Evolutionary conservation across 345 rosid species (phyloP).

Genomic region (Draba incana): DNA sequence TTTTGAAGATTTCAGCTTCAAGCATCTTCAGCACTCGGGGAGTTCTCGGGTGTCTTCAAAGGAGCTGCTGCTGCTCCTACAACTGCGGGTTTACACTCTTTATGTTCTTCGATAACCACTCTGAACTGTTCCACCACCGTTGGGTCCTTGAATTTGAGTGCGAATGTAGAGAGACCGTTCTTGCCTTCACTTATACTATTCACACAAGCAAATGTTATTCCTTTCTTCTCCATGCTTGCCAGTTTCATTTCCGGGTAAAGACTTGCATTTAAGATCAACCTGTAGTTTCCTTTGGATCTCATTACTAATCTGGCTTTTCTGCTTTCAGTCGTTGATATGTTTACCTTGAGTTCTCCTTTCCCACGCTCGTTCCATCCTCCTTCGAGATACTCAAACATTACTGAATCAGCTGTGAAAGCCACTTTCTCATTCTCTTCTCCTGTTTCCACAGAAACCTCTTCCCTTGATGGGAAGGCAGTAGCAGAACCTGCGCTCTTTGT

Average conservation of each 20-base stretch:
- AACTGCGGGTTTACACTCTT: conserved; percentile 43
- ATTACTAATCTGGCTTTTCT: conserved; percentile 74
- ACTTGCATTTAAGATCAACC: conserved; percentile 85
- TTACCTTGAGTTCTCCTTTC: conserved; percentile 88
- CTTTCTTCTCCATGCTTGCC: conserved; percentile 84
- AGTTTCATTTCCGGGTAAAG: conserved; percentile 93
- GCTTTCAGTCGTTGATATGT: conserved; percentile 54
- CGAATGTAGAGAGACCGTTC: conserved; percentile 69
- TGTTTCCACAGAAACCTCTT: conserved; percentile 81
- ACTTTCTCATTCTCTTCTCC: conserved; percentile 87
- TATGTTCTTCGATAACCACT: conserved; percentile 54
- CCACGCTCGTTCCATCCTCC: conserved; percentile 96
- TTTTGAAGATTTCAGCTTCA: conserved; percentile 25
- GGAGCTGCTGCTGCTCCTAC: conserved; percentile 32
- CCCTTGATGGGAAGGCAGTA: conserved; percentile 57
- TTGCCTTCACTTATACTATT: conserved; percentile 65
- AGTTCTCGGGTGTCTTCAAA: conserved; percentile 83
- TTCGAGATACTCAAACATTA: conserved; percentile 71
- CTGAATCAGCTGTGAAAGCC: conserved; percentile 73
- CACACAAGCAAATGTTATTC: conserved; percentile 85
- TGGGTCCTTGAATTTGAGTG: conserved; percentile 81
- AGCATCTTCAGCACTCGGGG: conserved; percentile 57
- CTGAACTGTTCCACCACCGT: conserved; percentile 66
- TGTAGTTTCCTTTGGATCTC: conserved; percentile 87
- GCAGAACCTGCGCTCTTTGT: conserved; percentile 50